phyloP scores from a whole-genome alignment of 2,329 filamentous ascomycete species.

The Sporothrix protearum region DNA sequence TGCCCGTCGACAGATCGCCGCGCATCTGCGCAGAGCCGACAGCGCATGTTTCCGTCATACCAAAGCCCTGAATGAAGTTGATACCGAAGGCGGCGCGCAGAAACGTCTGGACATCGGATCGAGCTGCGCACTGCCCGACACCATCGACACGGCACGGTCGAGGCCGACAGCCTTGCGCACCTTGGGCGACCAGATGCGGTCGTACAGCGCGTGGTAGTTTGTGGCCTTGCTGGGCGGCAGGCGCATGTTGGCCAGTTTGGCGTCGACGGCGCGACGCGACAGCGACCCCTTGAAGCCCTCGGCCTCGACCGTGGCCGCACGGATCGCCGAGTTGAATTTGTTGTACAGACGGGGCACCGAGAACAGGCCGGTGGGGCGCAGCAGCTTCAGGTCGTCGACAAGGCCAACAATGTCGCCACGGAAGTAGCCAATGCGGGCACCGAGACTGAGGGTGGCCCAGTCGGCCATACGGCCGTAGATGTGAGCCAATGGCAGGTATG shows the following conservation, averaged over 20 bases:
- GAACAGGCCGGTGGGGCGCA: slow-evolving; percentile 77
- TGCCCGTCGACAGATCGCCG: slow-evolving; percentile 71
- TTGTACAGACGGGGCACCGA: slow-evolving; percentile 92
- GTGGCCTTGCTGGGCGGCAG: slow-evolving; percentile 69
- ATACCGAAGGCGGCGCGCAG: slow-evolving; percentile 78
- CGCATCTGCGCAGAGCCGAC: slow-evolving; percentile 65
- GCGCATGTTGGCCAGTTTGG: slow-evolving; percentile 76
- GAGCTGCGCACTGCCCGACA: slow-evolving; percentile 85
- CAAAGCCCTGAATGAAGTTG: slow-evolving; percentile 82
- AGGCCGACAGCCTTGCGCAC: slow-evolving; percentile 79
- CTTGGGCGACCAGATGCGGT: slow-evolving; percentile 88
- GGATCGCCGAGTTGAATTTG: slow-evolving; percentile 80
- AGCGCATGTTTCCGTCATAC: slow-evolving; percentile 90
- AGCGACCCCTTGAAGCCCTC: slow-evolving; percentile 76
- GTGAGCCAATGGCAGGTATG: slow-evolving; percentile 90
- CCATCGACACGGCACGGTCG: slow-evolving; percentile 66
- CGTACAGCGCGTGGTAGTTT: slow-evolving; percentile 73
- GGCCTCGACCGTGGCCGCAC: slow-evolving; percentile 71
- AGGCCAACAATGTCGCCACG: slow-evolving; percentile 83
- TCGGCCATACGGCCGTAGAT: slow-evolving; percentile 88
- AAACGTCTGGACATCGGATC: slow-evolving; percentile 84
- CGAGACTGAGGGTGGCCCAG: slow-evolving; percentile 67
- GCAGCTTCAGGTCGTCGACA: slow-evolving; percentile 84
- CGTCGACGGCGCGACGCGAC: slow-evolving; percentile 71
- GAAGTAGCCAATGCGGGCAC: slow-evolving; percentile 82